Base-by-base conservation (phyloP, 1,284 basidiomycete species). In the Ganoderma leucocontextum region DNA sequence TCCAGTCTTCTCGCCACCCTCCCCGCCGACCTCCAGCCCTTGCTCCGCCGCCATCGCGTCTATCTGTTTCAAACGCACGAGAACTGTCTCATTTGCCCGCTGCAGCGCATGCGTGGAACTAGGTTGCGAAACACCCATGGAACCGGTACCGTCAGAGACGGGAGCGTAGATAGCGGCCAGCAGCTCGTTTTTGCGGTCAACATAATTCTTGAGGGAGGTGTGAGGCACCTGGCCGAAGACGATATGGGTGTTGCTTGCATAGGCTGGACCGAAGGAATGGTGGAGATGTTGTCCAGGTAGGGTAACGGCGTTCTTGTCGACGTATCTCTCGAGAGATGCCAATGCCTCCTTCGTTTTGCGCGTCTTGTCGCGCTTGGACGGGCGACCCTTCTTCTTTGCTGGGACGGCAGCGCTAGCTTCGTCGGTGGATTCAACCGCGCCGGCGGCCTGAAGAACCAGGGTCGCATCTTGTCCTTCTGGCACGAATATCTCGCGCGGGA, bases 401-500 rank as follows among this genome's bases (percentile, higher is more conserved):
- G 70, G 60, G 60, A 74, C 70, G 53, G 38, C 52, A 35, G 59
- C 13, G 4, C 59, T 49, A 19, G 10, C 19, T 25, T 65, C 44
- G 12, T 42, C 36, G 15, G 39, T 35, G 7, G 5, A 15, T 9
- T 60, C 62, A 5, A 12, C 35, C n/a, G 52, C 10, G 25, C 36
- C 57, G 42, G 53, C 5, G 6, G 55, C 58, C 15, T 60, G 60
- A 3, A 49, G 9, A 72, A 64, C 53, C 22, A 70, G 53, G 6
- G 70, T 44, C 15, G 70, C 63, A 8, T 77, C 78, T n/a, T 75
- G 76, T 19, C 75, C 80, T 52, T 84, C 84, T 61, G 83, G 82
- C 5, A 85, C 78, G 65, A 87, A 87, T 10, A 87, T 78, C 73
- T 93, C 91, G 29, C 91, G 85, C 13, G 92, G 92, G 9, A 94